Conservation (phyloP, 345 rosid genomes). For the Aegle marmelos region DNA sequence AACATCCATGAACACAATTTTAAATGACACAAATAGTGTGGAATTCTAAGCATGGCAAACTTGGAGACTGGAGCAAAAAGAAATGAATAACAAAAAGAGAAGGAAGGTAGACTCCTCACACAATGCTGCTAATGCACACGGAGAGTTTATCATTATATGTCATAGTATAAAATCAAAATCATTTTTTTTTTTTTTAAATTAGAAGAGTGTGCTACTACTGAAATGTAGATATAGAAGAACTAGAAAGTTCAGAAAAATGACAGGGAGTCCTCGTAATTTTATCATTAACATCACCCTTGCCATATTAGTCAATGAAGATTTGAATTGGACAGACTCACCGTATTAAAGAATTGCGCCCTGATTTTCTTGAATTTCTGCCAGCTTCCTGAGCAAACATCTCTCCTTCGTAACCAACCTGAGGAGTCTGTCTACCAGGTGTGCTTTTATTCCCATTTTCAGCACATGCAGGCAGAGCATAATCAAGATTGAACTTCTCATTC, state of each 20-base stretch:
- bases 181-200: neutral
- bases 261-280: neutral
- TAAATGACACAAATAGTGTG: neutral
- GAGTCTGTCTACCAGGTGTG: conserved; percentile 43
- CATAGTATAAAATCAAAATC: neutral
- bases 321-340: conserved; percentile 46
- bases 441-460: conserved; percentile 17
- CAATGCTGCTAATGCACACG: neutral
- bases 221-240: neutral
- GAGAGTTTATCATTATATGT: neutral
- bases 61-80: neutral
- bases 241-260: neutral
- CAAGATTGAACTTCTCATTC: conserved; percentile 35
- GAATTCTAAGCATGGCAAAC: neutral
- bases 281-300: neutral
- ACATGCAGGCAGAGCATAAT: conserved; percentile 36
- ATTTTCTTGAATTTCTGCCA: conserved; percentile 47
- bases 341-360: conserved; percentile 50
- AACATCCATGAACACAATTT: neutral
- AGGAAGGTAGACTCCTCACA: neutral
- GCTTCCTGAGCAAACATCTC: conserved; percentile 22
- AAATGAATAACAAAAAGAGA: neutral
- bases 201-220: neutral
- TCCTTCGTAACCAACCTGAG: conserved; percentile 21
- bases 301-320: neutral